These are phyloP conservation scores for Acanthamoeba polyphaga DNA, from an alignment of 208 protist species.

Conservation along the genomic window DNA sequence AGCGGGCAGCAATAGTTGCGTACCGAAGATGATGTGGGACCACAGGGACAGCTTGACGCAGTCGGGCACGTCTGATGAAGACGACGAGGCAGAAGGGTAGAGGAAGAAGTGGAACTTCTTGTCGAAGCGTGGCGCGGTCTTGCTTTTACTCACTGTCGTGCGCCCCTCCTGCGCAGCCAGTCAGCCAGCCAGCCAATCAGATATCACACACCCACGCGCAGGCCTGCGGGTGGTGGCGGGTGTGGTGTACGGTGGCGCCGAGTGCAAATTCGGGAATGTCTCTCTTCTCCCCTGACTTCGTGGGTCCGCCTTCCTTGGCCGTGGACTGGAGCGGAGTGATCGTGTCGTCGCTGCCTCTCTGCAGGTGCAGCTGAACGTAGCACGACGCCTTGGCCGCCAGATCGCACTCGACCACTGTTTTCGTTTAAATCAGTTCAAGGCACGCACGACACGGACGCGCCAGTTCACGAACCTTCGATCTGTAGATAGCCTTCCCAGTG, in stretches of 20 bases:
- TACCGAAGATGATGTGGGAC: not conserved
- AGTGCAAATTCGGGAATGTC: not conserved
- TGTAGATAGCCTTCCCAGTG: conserved; percentile 27
- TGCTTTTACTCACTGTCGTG: not conserved
- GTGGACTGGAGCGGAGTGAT: not conserved
- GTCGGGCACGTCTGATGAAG: conserved; percentile 3
- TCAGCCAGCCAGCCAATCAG: not conserved
- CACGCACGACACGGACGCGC: not conserved
- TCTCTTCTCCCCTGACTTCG: not conserved
- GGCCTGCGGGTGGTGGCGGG: not conserved
- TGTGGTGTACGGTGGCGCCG: not conserved
- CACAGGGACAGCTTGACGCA: conserved; percentile 50
- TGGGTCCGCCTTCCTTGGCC: not conserved
- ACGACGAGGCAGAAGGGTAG: not conserved
- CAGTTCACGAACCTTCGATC: not conserved
- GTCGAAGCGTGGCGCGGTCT: not conserved
- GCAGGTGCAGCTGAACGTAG: not conserved
- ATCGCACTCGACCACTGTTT: not conserved
- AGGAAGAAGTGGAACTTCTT: conserved; percentile 19
- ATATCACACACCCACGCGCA: not conserved
- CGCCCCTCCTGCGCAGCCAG: not conserved
- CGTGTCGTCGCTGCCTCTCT: not conserved
- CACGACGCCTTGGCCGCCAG: not conserved
- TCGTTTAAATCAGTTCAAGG: not conserved
- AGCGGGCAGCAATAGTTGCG: not conserved